Conservation (phyloP, 2,329 filamentous ascomycete genomes). For the Rhinocladiella similis region DNA sequence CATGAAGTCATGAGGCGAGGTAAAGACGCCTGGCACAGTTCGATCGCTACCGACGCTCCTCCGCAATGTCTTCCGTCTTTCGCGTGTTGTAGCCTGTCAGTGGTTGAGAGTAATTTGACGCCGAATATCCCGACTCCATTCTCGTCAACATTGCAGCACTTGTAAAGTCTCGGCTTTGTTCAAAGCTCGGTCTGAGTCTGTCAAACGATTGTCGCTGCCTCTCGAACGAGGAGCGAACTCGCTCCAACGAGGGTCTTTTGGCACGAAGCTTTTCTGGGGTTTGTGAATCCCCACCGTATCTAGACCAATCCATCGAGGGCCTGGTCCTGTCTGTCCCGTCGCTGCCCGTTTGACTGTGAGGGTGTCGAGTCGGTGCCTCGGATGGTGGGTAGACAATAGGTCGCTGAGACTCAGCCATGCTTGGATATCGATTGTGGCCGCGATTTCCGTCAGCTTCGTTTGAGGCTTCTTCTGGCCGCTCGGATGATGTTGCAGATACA, state of each 20-base stretch:
- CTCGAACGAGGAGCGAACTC: constrained; percentile 81
- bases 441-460: constrained; percentile 43
- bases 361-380: constrained; percentile 74
- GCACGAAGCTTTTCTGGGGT: constrained; percentile 47
- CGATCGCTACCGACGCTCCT: constrained; percentile 5
- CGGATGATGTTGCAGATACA: constrained; percentile 60
- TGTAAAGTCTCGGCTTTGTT: constrained; percentile 86
- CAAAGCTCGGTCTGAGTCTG: constrained; percentile 77
- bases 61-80: constrained; percentile 17
- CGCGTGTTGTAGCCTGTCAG: constrained; percentile 14
- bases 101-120: constrained; percentile 23
- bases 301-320: constrained; percentile 25
- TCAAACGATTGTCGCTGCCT: constrained; percentile 86
- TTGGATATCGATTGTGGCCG: constrained; percentile 41
- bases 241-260: constrained; percentile 62
- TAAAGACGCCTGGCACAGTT: background rate
- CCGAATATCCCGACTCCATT: constrained; percentile 72
- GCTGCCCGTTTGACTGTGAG: constrained; percentile 83
- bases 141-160: constrained; percentile 81
- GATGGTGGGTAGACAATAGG: constrained; percentile 88
- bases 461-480: constrained; percentile 48
- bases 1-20: constrained; percentile 17
- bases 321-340: constrained; percentile 86
- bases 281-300: constrained; percentile 58
- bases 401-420: constrained; percentile 80